phyloP scores from a whole-genome alignment of 1,284 basidiomycete species.

The Malassezia slooffiae region DNA sequence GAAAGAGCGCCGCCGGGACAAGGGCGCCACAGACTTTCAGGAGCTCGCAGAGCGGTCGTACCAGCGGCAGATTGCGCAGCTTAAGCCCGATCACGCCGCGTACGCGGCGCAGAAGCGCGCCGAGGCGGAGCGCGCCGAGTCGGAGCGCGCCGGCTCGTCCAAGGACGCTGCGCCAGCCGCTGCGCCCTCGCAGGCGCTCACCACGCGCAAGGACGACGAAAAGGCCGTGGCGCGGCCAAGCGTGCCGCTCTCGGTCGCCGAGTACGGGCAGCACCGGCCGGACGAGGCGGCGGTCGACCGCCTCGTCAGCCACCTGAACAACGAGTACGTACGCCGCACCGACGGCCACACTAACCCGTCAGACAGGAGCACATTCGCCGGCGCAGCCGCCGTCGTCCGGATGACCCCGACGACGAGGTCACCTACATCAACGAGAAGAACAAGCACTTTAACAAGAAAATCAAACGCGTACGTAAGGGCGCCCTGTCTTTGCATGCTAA shows the following conservation, averaged over 20 bases:
- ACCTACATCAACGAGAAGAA: conserved; percentile 98
- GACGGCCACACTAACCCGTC: not conserved
- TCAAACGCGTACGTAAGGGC: conserved; percentile 54
- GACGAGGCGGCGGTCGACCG: conserved; percentile 86
- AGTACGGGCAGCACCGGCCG: conserved; percentile 84
- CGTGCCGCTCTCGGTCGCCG: conserved; percentile 1
- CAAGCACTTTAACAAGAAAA: conserved; percentile 97
- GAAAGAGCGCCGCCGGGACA: conserved; percentile 65
- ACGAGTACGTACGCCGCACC: conserved; percentile 59
- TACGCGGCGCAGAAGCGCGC: conserved; percentile 80
- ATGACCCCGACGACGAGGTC: conserved; percentile 86
- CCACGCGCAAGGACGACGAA: not conserved
- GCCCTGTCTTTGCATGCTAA: not conserved
- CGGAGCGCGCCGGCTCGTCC: not conserved
- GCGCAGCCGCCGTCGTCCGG: conserved; percentile 71
- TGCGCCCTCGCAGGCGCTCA: not conserved
- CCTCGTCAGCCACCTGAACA: conserved; percentile 80
- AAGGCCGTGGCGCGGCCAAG: not conserved
- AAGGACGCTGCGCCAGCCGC: conserved; percentile 1
- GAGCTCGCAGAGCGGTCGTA: conserved; percentile 78
- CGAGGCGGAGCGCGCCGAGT: not conserved
- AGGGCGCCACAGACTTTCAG: conserved; percentile 75
- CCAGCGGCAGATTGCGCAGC: conserved; percentile 72
- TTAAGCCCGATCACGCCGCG: conserved; percentile 72
- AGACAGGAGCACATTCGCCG: conserved; percentile 49